Evolutionary conservation across 1,139 yeast species (phyloP).

Genomic region (Candida sojae): DNA sequence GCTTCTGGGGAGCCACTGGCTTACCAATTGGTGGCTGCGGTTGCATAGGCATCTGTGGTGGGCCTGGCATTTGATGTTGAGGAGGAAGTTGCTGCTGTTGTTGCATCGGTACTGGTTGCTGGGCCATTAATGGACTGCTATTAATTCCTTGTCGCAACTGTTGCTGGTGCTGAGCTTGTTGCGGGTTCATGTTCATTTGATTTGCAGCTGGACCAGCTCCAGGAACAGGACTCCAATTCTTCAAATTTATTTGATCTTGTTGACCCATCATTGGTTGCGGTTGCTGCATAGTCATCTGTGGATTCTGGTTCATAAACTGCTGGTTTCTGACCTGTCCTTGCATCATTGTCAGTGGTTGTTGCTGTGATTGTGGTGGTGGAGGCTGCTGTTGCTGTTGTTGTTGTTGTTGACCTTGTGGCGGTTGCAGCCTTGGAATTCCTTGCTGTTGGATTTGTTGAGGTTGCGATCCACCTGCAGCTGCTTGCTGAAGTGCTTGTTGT

Average conservation of each 20-base stretch:
- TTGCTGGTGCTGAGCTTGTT: slow-evolving; percentile 16
- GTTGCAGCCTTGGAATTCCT: slow-evolving; percentile 1
- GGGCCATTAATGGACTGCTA: slow-evolving; percentile 29
- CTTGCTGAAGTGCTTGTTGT: slow-evolving; percentile 30
- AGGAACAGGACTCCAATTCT: slow-evolving; percentile 1
- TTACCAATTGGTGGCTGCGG: slow-evolving; percentile 16
- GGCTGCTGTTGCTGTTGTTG: slow-evolving; percentile 6
- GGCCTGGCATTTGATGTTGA: slow-evolving; percentile 13
- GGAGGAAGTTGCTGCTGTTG: slow-evolving; percentile 5
- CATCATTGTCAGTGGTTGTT: slow-evolving; percentile 6
- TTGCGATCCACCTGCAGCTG: slow-evolving; percentile 10
- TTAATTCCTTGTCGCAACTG: slow-evolving; percentile 14
- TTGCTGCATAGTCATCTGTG: slow-evolving; percentile 12
- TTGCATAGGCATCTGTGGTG: slow-evolving; percentile 15
- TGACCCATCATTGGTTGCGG: slow-evolving; percentile 4
- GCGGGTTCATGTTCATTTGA: slow-evolving; percentile 11
- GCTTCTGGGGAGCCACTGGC: slow-evolving; percentile 13
- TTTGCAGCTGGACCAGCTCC: slow-evolving; percentile 4
- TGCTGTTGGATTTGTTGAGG: slow-evolving; percentile 15
- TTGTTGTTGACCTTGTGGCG: slow-evolving; percentile 7
- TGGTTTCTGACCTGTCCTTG: slow-evolving; percentile 23
- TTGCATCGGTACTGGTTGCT: slow-evolving; percentile 21
- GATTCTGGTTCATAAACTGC: slow-evolving; percentile 15
- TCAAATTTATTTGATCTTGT: slow-evolving; percentile 1
- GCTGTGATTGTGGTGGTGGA: slow-evolving; percentile 2